Conservation (phyloP, 768 basidiomycete genomes). For the Pisolithus sp. region DNA sequence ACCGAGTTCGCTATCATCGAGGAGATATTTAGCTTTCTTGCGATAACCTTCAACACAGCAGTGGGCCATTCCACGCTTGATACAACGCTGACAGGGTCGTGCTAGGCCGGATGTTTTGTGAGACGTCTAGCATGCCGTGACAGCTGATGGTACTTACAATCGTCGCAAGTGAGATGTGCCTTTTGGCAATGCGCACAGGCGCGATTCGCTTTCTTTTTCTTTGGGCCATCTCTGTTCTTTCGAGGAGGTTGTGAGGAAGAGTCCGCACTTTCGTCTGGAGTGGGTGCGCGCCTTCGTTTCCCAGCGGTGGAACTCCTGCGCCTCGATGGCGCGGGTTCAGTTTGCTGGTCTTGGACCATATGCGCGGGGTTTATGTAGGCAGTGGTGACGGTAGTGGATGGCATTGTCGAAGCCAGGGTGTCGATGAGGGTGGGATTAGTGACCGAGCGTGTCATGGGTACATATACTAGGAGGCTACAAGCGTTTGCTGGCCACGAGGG, state of each 20-base stretch:
- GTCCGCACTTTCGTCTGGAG: conserved; percentile 52
- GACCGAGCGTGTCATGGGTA: conserved; percentile 8
- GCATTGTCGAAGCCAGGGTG: conserved; percentile 3
- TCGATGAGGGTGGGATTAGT: neutral
- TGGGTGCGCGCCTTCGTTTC: conserved; percentile 60
- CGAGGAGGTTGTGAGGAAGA: conserved; percentile 36
- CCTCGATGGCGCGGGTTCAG: conserved; percentile 19
- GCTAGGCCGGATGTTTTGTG: conserved; percentile 41
- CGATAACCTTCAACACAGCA: conserved; percentile 91
- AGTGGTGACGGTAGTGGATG: conserved; percentile 15
- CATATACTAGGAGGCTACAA: conserved; percentile 4
- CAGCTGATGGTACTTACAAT: conserved; percentile 57
- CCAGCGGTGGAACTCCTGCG: conserved; percentile 35
- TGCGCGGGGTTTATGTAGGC: conserved; percentile 39
- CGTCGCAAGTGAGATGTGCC: conserved; percentile 97
- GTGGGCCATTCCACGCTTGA: conserved; percentile 85
- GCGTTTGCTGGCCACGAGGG: conserved; percentile 1
- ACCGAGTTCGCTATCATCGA: conserved; percentile 93
- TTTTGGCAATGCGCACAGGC: conserved; percentile 97
- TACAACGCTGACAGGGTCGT: conserved; percentile 92
- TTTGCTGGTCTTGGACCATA: conserved; percentile 36
- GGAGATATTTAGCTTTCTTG: conserved; percentile 96
- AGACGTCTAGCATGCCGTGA: conserved; percentile 6
- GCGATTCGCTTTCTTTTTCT: conserved; percentile 92
- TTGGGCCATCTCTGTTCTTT: conserved; percentile 68